Evolutionary conservation across 768 basidiomycete genomes (phyloP), one percentile per base, ranked within the genome.

Genomic region (Leccinellum luteum): DNA sequence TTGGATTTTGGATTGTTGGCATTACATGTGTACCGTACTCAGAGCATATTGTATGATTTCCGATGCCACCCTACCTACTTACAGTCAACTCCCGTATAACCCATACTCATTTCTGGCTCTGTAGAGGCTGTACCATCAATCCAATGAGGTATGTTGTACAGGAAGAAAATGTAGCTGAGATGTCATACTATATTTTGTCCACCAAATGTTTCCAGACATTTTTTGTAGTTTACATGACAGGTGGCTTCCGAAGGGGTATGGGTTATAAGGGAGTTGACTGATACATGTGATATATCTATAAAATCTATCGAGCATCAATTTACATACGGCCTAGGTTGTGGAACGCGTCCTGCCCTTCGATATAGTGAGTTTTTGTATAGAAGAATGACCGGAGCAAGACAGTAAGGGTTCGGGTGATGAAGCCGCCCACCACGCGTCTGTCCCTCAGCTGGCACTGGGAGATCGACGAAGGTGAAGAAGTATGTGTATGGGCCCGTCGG

Each of bases 11-110:
- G 47, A 52, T 59, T 56, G n/a, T 52, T 64, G 49, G 48, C 55
- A 59, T 67, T 32, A 28, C 58, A 65, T 54, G 54, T 67, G 55
- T 69, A 71, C 56, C 38, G 25, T 62, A 67, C 51, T 45, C 52
- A 44, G 28, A 45, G 48, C 52, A 61, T 62, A 60, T 60, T 66
- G 55, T 65, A 67, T 51, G 60, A 58, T 56, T 53, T 54, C 54
- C 50, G 53, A 55, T 62, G 54, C 31, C 56, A 64, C 17, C n/a
- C 47, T 51, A 55, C 35, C 55, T 52, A 56, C 54, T 41, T 54
- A 48, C n/a, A n/a, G n/a, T n/a, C n/a, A n/a, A n/a, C n/a, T n/a
- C n/a, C n/a, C n/a, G n/a, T n/a, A n/a, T n/a, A n/a, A n/a, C n/a
- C n/a, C n/a, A n/a, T n/a, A n/a, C n/a, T n/a, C n/a, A n/a, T n/a